phyloP scores from a whole-genome alignment of 768 basidiomycete genomes.

The Lentinula lateritia region DNA sequence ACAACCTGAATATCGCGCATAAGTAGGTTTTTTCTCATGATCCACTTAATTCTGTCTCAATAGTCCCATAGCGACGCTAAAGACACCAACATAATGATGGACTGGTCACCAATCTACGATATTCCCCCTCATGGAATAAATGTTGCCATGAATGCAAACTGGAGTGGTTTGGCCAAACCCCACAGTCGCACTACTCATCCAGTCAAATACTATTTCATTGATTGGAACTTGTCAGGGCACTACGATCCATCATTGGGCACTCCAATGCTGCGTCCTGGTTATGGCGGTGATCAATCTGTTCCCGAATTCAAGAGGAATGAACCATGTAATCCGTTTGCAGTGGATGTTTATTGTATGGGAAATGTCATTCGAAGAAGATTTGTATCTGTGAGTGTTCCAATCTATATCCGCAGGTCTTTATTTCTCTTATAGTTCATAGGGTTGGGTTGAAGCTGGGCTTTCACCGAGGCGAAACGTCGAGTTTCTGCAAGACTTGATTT shows the following conservation, averaged over 20 bases:
- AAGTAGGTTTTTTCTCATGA: conserved; percentile 10
- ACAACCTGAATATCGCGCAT: conserved; percentile 20
- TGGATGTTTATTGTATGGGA: conserved; percentile 39
- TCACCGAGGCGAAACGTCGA: conserved; percentile 1
- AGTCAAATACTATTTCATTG: conserved; percentile 20
- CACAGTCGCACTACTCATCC: conserved; percentile 18
- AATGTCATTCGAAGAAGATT: conserved; percentile 23
- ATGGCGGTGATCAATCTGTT: conserved; percentile 35
- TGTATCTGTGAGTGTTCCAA: neutral
- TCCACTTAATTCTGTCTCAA: conserved; percentile 19
- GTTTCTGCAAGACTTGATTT: conserved; percentile 27
- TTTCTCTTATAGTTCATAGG: neutral
- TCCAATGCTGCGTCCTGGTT: conserved; percentile 21
- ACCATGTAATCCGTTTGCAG: conserved; percentile 32
- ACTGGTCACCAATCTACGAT: neutral
- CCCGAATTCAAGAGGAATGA: conserved; percentile 26
- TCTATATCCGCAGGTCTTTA: no score
- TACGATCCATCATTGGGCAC: conserved; percentile 19
- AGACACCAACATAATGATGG: conserved; percentile 4
- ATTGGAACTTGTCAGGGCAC: conserved; percentile 28
- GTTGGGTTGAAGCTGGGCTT: neutral
- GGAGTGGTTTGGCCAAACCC: conserved; percentile 9
- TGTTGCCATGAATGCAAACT: conserved; percentile 4
- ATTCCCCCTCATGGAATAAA: neutral
- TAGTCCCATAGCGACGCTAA: conserved; percentile 7